phyloP scores from a whole-genome alignment of 1,284 basidiomycete species.

The Schizophyllum amplum region DNA sequence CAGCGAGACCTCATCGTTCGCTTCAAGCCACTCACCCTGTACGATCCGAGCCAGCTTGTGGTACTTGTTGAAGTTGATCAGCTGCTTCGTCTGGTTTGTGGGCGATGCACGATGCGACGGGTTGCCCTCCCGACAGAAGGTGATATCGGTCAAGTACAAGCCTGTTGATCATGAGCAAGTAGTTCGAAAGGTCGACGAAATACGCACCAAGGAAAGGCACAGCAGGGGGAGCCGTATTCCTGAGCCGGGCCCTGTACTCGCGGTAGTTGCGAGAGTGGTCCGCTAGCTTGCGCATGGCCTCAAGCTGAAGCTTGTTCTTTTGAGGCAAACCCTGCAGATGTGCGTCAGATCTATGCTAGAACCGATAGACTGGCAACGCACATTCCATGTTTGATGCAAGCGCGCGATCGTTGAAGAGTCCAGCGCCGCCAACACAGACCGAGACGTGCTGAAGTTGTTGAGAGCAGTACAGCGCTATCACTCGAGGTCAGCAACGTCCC shows the following conservation, averaged over 20 bases:
- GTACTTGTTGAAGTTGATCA: constrained; percentile 96
- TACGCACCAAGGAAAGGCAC: constrained; percentile 86
- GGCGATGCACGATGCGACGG: constrained; percentile 80
- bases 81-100: constrained; percentile 63
- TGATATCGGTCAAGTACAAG: constrained; percentile 85
- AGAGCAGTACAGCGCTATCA: constrained; percentile 76
- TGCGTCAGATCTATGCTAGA: constrained; percentile 2
- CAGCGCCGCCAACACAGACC: constrained; percentile 89
- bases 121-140: constrained; percentile 95
- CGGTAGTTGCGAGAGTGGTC: constrained; percentile 90
- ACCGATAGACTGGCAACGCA: constrained; percentile 30
- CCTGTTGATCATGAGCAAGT: constrained; percentile 35
- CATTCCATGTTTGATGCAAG: constrained; percentile 86
- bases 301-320: constrained; percentile 79
- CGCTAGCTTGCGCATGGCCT: constrained; percentile 76
- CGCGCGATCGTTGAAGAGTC: constrained; percentile 93
- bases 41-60: constrained; percentile 86
- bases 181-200: background rate
- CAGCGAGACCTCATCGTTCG: background rate
- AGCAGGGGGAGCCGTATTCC: constrained; percentile 79
- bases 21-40: constrained; percentile 44
- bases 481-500: constrained; percentile 8
- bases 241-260: constrained; percentile 80
- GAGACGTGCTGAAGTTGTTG: constrained; percentile 89
- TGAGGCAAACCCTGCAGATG: constrained; percentile 65